These are phyloP conservation scores for Ramicandelaber brevisporus DNA, from an alignment of 192 early-diverging fungal species.

Conservation along the genomic window DNA sequence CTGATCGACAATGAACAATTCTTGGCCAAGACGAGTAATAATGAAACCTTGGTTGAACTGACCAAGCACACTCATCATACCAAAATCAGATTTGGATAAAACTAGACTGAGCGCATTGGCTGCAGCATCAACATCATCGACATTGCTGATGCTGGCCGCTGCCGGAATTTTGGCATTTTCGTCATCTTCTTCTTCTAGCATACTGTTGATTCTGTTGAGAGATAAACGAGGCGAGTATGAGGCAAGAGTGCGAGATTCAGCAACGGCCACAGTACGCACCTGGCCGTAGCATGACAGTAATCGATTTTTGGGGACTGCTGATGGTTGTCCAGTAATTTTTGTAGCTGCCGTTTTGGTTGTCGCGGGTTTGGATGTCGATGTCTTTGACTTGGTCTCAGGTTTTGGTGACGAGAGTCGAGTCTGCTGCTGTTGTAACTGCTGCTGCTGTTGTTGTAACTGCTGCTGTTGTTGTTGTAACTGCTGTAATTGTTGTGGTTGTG, in stretches of 20 bases:
- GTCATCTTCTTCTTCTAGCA: too few relatives aligned
- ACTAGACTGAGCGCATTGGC: too few relatives aligned
- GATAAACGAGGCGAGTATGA: too few relatives aligned
- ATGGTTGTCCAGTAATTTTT: background rate
- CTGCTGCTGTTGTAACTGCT: background rate
- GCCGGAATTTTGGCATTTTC: too few relatives aligned
- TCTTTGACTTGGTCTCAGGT: background rate
- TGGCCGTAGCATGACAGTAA: too few relatives aligned
- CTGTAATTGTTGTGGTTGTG: background rate
- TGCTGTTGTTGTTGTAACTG: background rate
- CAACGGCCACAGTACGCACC: too few relatives aligned
- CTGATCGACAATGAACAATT: slow-evolving; percentile 87
- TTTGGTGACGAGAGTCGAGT: background rate
- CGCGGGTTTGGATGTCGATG: background rate
- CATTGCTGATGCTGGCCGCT: too few relatives aligned
- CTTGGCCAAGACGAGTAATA: slow-evolving; percentile 29
- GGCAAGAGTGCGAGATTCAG: too few relatives aligned
- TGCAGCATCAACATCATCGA: too few relatives aligned
- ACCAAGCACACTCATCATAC: slow-evolving; percentile 60
- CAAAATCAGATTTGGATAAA: slow-evolving; percentile 61
- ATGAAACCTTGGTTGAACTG: slow-evolving; percentile 98
- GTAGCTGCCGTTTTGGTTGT: background rate
- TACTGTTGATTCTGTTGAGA: too few relatives aligned
- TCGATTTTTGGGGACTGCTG: too few relatives aligned
- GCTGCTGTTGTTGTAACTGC: background rate